Evolutionary conservation across 805 yeast species (phyloP).

Genomic region (Saccharomycopsis synnaedendra): DNA sequence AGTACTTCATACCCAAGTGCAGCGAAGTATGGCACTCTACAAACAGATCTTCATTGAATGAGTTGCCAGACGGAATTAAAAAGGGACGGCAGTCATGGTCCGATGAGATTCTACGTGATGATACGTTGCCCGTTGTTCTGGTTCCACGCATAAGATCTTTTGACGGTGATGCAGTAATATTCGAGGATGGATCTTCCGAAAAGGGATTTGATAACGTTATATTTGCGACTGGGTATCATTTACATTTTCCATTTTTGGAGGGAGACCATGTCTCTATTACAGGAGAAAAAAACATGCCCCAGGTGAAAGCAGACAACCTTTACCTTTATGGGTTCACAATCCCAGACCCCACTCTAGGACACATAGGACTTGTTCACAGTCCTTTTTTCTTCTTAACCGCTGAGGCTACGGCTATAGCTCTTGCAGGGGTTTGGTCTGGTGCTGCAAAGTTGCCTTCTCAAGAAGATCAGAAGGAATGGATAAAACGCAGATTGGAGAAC

Average conservation of each 20-base stretch:
- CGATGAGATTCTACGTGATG: conserved; percentile 30
- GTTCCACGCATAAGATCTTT: too few relatives aligned
- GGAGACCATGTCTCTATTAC: conserved; percentile 12
- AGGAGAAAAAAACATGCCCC: not conserved
- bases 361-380: not conserved
- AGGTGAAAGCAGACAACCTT: not conserved
- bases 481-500: not conserved
- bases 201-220: conserved; percentile 28
- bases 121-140: not conserved
- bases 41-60: conserved; percentile 13
- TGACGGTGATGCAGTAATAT: conserved; percentile 21
- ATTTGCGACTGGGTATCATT: conserved; percentile 42
- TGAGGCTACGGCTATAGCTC: conserved; percentile 32
- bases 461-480: conserved; percentile 20
- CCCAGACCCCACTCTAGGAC: not conserved
- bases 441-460: conserved; percentile 27
- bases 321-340: not conserved
- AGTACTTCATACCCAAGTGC: conserved; percentile 26
- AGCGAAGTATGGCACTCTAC: conserved; percentile 16
- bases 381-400: not conserved
- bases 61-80: conserved; percentile 66
- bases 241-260: conserved; percentile 31
- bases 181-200: conserved; percentile 25
- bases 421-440: conserved; percentile 46
- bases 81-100: conserved; percentile 30